Base-by-base conservation (phyloP, 306 rosid genomes). In the Trichosanthes cucumerina region DNA sequence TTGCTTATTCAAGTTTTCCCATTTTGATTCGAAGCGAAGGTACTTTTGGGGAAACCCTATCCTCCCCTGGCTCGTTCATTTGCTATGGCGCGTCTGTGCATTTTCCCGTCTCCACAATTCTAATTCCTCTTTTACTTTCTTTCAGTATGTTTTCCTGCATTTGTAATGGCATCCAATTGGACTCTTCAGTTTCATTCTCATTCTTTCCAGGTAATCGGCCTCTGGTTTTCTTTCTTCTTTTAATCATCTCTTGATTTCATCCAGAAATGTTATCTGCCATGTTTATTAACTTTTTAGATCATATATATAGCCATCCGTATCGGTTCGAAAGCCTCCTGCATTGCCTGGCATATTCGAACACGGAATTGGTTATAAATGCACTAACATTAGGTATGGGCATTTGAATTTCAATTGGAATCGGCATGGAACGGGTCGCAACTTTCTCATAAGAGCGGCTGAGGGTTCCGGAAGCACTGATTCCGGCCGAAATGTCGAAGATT, bases 161-260 rank as follows among this genome's bases (percentile, higher is more conserved):
- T 0, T 8, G 12, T 44, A 82, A 90, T 90, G 97, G 92, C 96
- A 36, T 80, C 93, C 57, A 64, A 64, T 82, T 81, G 86, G 63
- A 39, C 85, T 63, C 79, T 86, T 38, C 91, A 84, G 2, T 79
- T 76, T 78, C 82, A 80, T 10, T 76, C 83, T 39, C 70, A 82
- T 34, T 79, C 84, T 59, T 3, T 88, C 78, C 83, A 81, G 85
- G 97, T 86, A 88, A 46, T 19, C 36, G 15, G 0, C 24, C 36
- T 11, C 44, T 2, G 13, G 3, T 36, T 9, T 11, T 2, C 26
- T 31, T 36, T 31, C 38, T 5, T 46, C 56, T 56, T 7, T 18
- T 11, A 1, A 15, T 50, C 56, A 50, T 2, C 2, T 64, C 23
- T 6, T 31, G 13, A 14, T 34, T 70, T 68, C 26, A 11, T 59